Conservation (phyloP, 2,329 filamentous ascomycete species). For the Colletotrichum filicis region DNA sequence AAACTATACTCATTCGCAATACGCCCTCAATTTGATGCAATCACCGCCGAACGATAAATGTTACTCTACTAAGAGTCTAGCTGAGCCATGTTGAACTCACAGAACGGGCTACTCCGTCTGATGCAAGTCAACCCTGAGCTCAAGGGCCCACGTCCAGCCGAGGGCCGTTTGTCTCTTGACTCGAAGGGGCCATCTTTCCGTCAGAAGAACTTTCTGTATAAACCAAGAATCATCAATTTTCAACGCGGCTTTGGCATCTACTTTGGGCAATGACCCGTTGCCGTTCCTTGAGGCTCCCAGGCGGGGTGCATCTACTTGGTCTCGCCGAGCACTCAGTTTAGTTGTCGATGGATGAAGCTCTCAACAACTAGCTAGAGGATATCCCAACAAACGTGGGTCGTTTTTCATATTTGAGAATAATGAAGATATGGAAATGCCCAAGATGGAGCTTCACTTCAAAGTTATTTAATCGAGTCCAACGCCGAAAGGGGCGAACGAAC, state of each 20-base stretch:
- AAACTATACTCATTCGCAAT: too few relatives aligned
- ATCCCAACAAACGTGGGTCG: not conserved
- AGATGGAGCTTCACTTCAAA: too few relatives aligned
- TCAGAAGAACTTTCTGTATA: not conserved
- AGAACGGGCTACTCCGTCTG: not conserved
- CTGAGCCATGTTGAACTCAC: too few relatives aligned
- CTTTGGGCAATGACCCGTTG: not conserved
- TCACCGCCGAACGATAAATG: too few relatives aligned
- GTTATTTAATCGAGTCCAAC: too few relatives aligned
- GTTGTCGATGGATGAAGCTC: not conserved
- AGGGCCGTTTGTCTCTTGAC: not conserved
- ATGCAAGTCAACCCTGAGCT: not conserved
- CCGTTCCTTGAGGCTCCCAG: too few relatives aligned
- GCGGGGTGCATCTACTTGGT: too few relatives aligned
- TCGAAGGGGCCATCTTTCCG: not conserved
- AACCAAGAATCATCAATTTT: too few relatives aligned
- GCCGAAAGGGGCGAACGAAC: too few relatives aligned
- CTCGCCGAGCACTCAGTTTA: too few relatives aligned
- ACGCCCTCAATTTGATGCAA: too few relatives aligned
- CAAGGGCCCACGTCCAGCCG: conserved; percentile 12
- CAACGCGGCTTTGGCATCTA: not conserved
- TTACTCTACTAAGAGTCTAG: too few relatives aligned
- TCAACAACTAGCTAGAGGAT: not conserved
- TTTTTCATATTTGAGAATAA: not conserved
- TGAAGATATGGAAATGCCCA: not conserved